Evolutionary conservation across 129 eudicot genomes (phyloP).

Genomic region (Silybum marianum): DNA sequence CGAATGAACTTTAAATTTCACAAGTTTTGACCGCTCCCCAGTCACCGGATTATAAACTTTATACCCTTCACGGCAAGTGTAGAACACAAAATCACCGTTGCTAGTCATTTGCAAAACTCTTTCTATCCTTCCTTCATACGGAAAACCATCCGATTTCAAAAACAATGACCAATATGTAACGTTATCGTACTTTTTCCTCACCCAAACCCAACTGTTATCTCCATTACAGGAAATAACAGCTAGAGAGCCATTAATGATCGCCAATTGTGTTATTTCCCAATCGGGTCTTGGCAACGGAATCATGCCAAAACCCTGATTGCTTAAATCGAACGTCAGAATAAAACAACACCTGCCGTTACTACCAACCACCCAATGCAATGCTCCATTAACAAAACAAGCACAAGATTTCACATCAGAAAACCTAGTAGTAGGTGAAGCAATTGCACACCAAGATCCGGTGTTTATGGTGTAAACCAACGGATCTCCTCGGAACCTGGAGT

Average conservation of each 20-base stretch:
- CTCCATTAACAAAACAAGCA: background rate
- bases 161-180: background rate
- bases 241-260: background rate
- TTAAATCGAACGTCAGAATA: background rate
- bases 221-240: background rate
- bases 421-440: background rate
- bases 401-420: background rate
- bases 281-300: background rate
- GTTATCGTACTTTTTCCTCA: background rate
- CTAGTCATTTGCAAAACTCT: background rate
- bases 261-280: background rate
- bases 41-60: background rate
- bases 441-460: background rate
- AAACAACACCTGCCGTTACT: background rate
- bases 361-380: slow-evolving; percentile 15
- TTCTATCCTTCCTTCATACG: too few species aligned
- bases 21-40: background rate
- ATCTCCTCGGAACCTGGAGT: background rate
- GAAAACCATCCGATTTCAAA: background rate
- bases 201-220: background rate
- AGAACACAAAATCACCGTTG: background rate
- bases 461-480: background rate
- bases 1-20: background rate
- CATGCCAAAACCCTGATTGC: slow-evolving; percentile 1
- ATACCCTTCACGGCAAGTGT: background rate